phyloP scores from a whole-genome alignment of 75 land plant species.

The Cunninghamia lanceolata region DNA sequence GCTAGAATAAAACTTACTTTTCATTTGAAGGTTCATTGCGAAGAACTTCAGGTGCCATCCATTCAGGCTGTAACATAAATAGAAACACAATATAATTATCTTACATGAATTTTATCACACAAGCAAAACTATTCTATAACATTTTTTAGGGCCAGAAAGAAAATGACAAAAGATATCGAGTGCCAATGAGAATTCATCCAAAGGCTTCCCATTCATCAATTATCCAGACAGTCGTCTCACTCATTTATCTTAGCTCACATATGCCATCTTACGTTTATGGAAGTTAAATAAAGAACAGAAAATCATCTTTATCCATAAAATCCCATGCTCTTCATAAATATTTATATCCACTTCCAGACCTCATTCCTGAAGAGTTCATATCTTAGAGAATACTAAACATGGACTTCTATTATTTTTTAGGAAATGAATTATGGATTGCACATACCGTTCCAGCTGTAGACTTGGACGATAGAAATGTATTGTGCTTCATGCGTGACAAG shows the following conservation, averaged over 20 bases:
- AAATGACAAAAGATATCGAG: neutral
- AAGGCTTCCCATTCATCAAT: neutral
- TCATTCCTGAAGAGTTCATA: neutral
- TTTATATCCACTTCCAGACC: neutral
- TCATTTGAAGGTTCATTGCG: slow-evolving; percentile 95
- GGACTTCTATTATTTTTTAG: neutral
- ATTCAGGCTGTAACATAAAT: slow-evolving; percentile 74
- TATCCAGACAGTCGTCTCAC: neutral
- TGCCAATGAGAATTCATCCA: neutral
- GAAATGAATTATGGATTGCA: neutral
- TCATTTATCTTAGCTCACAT: neutral
- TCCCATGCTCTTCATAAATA: neutral
- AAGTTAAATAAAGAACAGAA: neutral
- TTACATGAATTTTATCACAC: neutral
- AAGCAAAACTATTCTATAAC: neutral
- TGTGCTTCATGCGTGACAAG: slow-evolving; percentile 83
- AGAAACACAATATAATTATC: neutral
- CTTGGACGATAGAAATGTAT: slow-evolving; percentile 90
- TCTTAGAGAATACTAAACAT: neutral
- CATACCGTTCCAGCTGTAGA: slow-evolving; percentile 94
- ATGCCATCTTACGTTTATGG: neutral
- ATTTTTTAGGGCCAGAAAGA: slow-evolving; percentile 8
- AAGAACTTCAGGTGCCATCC: slow-evolving; percentile 99
- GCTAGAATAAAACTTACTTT: slow-evolving; percentile 46
- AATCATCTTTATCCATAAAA: neutral